Conservation (phyloP, 257 asterid genomes). For the Oldenlandia corymbosa region DNA sequence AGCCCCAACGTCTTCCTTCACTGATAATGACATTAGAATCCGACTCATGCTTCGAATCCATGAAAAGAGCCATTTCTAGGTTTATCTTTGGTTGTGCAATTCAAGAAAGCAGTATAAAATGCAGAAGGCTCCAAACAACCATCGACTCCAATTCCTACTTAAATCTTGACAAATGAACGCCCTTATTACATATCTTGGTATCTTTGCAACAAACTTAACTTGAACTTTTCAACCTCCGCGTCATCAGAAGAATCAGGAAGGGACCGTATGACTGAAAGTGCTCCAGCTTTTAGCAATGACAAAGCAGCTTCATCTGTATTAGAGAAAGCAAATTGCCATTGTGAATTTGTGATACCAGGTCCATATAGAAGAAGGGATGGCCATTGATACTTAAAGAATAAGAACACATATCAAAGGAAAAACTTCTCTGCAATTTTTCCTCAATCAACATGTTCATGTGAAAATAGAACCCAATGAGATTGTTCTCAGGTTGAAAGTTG, state of each 20-base stretch:
- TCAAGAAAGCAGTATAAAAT: neutral
- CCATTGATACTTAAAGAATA: too few relatives aligned
- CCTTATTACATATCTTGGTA: slow-evolving; percentile 35
- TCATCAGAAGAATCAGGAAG: slow-evolving; percentile 46
- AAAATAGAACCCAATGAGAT: neutral
- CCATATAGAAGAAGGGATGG: neutral
- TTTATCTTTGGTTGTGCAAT: too few relatives aligned
- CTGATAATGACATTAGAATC: neutral
- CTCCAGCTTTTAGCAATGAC: slow-evolving; percentile 64
- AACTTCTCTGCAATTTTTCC: neutral
- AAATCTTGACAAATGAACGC: slow-evolving; percentile 18
- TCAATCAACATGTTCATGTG: neutral
- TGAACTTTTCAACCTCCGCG: slow-evolving; percentile 51
- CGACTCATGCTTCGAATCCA: neutral
- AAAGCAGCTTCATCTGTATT: slow-evolving; percentile 58
- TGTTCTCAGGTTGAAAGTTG: neutral
- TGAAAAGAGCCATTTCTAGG: too few relatives aligned
- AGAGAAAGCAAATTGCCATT: neutral
- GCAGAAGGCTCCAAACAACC: neutral
- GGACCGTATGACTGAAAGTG: slow-evolving; percentile 41
- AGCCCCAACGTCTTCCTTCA: too few relatives aligned
- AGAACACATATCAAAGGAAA: neutral
- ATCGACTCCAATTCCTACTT: neutral
- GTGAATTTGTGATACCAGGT: slow-evolving; percentile 2
- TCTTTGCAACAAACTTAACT: slow-evolving; percentile 44